These are phyloP conservation scores for Ophiostoma angusticollis DNA, from an alignment of 2,329 filamentous ascomycete species.

Conservation along the genomic window DNA sequence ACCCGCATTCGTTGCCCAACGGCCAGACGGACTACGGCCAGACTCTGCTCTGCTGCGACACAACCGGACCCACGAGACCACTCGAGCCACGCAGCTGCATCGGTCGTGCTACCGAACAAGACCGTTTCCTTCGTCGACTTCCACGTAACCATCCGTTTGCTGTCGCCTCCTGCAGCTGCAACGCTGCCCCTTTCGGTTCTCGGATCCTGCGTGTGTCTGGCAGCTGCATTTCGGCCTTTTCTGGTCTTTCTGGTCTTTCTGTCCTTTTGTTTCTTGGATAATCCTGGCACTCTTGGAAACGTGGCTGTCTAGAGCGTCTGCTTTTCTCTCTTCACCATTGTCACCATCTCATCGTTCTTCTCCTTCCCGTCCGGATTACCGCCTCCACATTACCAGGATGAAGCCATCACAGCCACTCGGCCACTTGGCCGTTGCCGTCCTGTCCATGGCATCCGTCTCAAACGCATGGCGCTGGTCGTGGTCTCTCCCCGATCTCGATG, in stretches of 20 bases:
- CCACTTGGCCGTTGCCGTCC: conserved; percentile 35
- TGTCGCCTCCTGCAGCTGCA: background rate
- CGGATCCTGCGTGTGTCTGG: too few species aligned
- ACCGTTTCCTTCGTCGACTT: background rate
- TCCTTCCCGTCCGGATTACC: background rate
- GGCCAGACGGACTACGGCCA: too few species aligned
- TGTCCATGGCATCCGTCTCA: conserved; percentile 38
- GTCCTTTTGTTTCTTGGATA: background rate
- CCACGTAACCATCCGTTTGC: background rate
- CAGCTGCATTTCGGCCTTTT: too few species aligned
- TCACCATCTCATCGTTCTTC: background rate
- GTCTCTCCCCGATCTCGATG: conserved; percentile 41
- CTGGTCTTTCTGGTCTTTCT: background rate
- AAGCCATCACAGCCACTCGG: conserved; percentile 29
- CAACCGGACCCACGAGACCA: too few species aligned
- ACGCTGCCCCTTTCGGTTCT: background rate
- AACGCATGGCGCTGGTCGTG: conserved; percentile 33
- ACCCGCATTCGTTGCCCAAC: too few species aligned
- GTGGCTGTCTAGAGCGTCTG: background rate
- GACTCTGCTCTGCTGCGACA: too few species aligned
- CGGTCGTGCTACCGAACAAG: background rate
- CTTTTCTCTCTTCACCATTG: background rate
- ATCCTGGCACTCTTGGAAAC: too few species aligned
- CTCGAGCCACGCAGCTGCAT: background rate
- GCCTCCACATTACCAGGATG: conserved; percentile 8